Base-by-base conservation (phyloP, 2,329 filamentous ascomycete species). In the Trichophaea hybrida region DNA sequence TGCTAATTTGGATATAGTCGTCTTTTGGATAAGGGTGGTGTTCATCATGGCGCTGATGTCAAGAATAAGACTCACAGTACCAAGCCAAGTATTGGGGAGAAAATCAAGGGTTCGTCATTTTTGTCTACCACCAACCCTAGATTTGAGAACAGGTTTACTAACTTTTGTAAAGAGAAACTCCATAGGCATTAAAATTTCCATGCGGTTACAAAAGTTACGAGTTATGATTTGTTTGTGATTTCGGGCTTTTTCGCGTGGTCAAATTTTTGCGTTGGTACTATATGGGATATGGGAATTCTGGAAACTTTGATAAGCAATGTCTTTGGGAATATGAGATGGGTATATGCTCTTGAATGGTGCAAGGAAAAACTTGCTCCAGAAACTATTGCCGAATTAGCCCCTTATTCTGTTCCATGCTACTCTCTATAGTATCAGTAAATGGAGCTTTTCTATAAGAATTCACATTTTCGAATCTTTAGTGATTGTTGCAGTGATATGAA, bases 51-150 rank as follows among this genome's bases (percentile, higher is more conserved):
- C 31, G 66, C 61, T 5, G 59, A 57, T 8, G 13, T 38, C 12
- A 49, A 48, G 33, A 52, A 15, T 1, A 15, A 37, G 5, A 34
- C 15, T 24, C 49, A 57, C 24, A 12, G 13, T 8, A 24, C 17
- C 2, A 55, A 34, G 32, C 50, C 37, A 12, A 59, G 63, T 6
- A 24, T 67, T 2, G 54, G 55, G 5, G 56, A 64, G 33, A 68
- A 83, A 74, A 79, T 86, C 72, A 86, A 85, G 78, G 77, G 78
- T 61, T 33, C 17, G 58, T 60, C 24, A 15, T 53, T 32, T 31
- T 17, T 12, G 10, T 31, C 32, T 15, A 12, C 13, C 7, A 0
- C n/a, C 7, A 12, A 31, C 6, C 4, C 38, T 44, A n/a, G 17
- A 3, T 8, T 10, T 7, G 2, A 46, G 10, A 13, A 13, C 6